Evolutionary conservation across 1,139 yeast genomes (phyloP), one percentile per base, ranked within the genome.

Genomic region (Suhomyces ambrosiae): DNA sequence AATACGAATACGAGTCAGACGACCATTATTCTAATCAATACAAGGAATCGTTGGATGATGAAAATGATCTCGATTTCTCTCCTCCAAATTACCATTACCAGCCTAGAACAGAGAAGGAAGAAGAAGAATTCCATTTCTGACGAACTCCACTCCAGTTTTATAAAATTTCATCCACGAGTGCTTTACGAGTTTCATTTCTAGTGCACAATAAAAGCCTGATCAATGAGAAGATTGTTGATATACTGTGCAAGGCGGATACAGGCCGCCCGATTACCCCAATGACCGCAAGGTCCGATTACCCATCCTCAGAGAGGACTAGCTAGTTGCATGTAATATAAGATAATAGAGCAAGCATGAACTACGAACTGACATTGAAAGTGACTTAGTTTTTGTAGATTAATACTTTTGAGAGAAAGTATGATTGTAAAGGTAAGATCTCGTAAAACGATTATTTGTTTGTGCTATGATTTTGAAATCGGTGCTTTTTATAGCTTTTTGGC

Each of bases 41-140:
- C 27, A 34, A 32, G 22, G 40, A 32, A 18, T 35, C 42, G 8
- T 21, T 19, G 11, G 32, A 34, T n/a, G 25, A 23, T 2, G 40
- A 41, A 10, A 43, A 41, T 9, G 56, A 47, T 21, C 32, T 38
- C 11, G 25, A 35, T 18, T 38, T 38, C 18, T 35, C 35, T 14
- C 42, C 42, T 35, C 42, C 42, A 5, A 27, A 27, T 12, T 35
- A 35, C 19, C 25, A 32, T n/a, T 18, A 28, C 11, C 19, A 17
- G 16, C 24, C 15, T 11, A 24, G 11, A 17, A n/a, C 29, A 5
- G 29, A 25, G 5, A 19, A 28, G 31, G 40, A 41, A 9, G 53
- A 48, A 6, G 46, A 49, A 9, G 57, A 53, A 29, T 53, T 53
- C 41, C 51, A 46, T 31, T 53, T 18, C 21, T 18, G 21, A 18